Percentiles rank a stretch among this genome's conserved stretches.
These are phyloP conservation scores for Pichia cabralensis DNA, from an alignment of 805 yeast genomes.

Conservation along the genomic window DNA sequence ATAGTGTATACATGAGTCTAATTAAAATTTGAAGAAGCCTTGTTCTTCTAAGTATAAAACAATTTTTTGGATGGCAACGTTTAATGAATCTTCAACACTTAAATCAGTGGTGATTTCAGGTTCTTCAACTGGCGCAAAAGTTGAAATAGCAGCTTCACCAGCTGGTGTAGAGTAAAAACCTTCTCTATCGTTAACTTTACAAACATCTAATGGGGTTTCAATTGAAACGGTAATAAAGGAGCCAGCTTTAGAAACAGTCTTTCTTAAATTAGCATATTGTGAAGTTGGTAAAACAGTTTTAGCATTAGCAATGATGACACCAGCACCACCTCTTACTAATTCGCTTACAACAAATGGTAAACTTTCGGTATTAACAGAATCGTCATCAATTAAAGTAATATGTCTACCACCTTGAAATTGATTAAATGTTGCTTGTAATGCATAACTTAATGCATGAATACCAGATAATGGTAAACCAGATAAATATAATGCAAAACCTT, in stretches of 20 bases:
- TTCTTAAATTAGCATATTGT: conserved; percentile 34
- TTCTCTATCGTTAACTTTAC: conserved; percentile 38
- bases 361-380: conserved; percentile 24
- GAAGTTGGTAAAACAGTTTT: conserved; percentile 33
- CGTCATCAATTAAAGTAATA: conserved; percentile 43
- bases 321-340: conserved; percentile 83
- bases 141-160: conserved; percentile 31
- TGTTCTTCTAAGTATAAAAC: conserved; percentile 68
- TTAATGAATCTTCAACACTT: conserved; percentile 40
- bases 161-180: conserved; percentile 38
- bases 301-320: conserved; percentile 61
- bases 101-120: conserved; percentile 52
- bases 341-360: conserved; percentile 63
- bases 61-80: conserved; percentile 66
- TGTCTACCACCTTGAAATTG: conserved; percentile 83
- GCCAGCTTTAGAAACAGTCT: conserved; percentile 38
- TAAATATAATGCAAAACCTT: conserved; percentile 76
- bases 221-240: conserved; percentile 43
- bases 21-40: conserved; percentile 61
- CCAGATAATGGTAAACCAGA: conserved; percentile 52
- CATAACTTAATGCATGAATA: conserved; percentile 60
- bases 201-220: conserved; percentile 36
- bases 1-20: too few species aligned
- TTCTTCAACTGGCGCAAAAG: conserved; percentile 37
- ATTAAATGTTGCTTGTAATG: conserved; percentile 82